Conservation (phyloP, 148 eudicot genomes). For the Chenopodium album region DNA sequence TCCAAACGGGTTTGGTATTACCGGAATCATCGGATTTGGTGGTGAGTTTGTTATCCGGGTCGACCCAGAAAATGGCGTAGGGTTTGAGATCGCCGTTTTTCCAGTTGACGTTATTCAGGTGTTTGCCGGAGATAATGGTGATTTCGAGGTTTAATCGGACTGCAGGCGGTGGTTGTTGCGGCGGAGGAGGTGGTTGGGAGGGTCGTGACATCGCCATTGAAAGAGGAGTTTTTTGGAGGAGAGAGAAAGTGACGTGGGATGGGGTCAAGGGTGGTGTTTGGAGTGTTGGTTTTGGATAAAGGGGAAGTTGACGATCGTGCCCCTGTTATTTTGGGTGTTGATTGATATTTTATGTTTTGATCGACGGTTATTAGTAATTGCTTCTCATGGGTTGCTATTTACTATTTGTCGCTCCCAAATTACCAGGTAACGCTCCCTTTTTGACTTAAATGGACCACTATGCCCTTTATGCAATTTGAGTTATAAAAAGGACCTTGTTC, state of each 20-base stretch:
- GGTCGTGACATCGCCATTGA: constrained; percentile 11
- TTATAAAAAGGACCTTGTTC: too few species aligned
- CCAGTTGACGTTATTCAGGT: constrained; percentile 91
- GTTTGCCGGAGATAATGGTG: constrained; percentile 76
- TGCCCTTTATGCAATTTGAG: too few species aligned
- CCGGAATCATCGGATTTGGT: constrained; percentile 77
- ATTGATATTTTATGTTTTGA: neutral
- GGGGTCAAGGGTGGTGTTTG: neutral
- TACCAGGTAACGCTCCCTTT: too few species aligned
- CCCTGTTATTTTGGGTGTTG: neutral
- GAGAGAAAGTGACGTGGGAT: constrained; percentile 9
- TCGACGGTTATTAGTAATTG: constrained; percentile 1
- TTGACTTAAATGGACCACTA: too few species aligned
- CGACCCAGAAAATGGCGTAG: constrained; percentile 74
- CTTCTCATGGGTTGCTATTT: neutral
- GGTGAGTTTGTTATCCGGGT: constrained; percentile 65
- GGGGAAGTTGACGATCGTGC: constrained; percentile 11
- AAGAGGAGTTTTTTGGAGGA: neutral
- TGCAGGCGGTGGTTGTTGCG: constrained; percentile 29
- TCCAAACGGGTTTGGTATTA: constrained; percentile 77
- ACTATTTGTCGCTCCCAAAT: too few species aligned
- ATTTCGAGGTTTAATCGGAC: constrained; percentile 46
- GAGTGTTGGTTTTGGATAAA: neutral
- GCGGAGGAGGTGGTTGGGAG: constrained; percentile 21
- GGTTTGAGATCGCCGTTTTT: constrained; percentile 67